Percentiles rank a stretch among this genome's conserved stretches.
These are phyloP conservation scores for Phytophthora vignae DNA, from an alignment of 352 stramenopile species.

Conservation along the genomic window DNA sequence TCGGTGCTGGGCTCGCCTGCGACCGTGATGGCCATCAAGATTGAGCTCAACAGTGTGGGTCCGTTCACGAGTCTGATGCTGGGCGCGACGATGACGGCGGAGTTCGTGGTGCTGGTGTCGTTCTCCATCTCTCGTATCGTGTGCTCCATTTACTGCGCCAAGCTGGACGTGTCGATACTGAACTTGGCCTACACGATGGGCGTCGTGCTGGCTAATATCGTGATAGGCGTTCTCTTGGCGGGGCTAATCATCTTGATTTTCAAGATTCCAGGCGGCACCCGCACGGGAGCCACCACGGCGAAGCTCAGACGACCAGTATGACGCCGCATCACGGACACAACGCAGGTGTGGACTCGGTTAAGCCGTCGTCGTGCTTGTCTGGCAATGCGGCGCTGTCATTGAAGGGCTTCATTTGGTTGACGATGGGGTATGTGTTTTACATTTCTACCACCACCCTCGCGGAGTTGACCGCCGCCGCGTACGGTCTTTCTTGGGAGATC, in stretches of 20 bases:
- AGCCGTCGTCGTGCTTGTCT: not conserved
- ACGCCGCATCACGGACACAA: slow-evolving; percentile 49
- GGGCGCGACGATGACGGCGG: slow-evolving; percentile 69
- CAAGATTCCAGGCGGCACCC: slow-evolving; percentile 50
- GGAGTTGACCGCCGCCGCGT: slow-evolving; percentile 32
- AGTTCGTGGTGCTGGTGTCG: slow-evolving; percentile 78
- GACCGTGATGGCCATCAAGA: slow-evolving; percentile 47
- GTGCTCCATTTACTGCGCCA: slow-evolving; percentile 67
- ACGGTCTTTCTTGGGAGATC: slow-evolving; percentile 66
- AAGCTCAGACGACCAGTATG: slow-evolving; percentile 20
- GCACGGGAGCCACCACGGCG: slow-evolving; percentile 2
- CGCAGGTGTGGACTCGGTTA: slow-evolving; percentile 49
- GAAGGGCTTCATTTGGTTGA: slow-evolving; percentile 63
- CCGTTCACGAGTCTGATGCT: slow-evolving; percentile 84
- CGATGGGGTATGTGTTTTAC: slow-evolving; percentile 73
- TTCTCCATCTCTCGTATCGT: slow-evolving; percentile 75
- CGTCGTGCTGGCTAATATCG: slow-evolving; percentile 61
- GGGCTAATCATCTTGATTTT: slow-evolving; percentile 68
- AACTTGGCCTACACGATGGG: slow-evolving; percentile 66
- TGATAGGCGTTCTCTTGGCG: slow-evolving; percentile 52
- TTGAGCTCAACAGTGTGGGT: slow-evolving; percentile 73
- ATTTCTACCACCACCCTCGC: slow-evolving; percentile 44
- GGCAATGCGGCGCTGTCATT: not conserved
- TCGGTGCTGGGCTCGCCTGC: not conserved
- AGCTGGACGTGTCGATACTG: slow-evolving; percentile 59